Conservation (phyloP, 257 asterid species). For the Penstemon barbatus region DNA sequence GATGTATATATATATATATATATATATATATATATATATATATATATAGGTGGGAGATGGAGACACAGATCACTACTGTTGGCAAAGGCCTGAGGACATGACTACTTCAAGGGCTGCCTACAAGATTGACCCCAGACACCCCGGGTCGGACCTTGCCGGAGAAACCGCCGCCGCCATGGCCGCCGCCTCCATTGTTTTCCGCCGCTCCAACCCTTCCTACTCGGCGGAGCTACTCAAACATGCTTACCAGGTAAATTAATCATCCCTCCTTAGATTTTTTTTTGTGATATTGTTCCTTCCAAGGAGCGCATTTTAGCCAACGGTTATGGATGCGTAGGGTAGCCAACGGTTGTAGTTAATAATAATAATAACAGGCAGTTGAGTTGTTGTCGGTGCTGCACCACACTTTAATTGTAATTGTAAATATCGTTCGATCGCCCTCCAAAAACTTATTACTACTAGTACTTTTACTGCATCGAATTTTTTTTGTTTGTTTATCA, state of each 20-base stretch:
- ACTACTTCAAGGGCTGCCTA: constrained; percentile 86
- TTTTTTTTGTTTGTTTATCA: too few species aligned
- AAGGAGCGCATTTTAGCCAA: constrained; percentile 25
- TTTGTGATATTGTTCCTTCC: not conserved
- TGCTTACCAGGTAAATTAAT: constrained; percentile 39
- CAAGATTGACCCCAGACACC: constrained; percentile 65
- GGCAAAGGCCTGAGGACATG: constrained; percentile 99
- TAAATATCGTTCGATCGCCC: too few species aligned
- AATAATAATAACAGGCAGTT: constrained; percentile 33
- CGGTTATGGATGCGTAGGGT: constrained; percentile 42
- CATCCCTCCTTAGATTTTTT: not conserved
- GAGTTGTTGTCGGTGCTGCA: constrained; percentile 25
- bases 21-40: too few species aligned
- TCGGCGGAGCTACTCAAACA: constrained; percentile 47
- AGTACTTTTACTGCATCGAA: too few species aligned
- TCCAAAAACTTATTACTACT: too few species aligned
- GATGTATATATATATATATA: too few species aligned
- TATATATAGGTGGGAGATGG: constrained; percentile 77
- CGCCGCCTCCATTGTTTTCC: constrained; percentile 86
- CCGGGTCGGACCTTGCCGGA: constrained; percentile 96
- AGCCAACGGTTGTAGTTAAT: constrained; percentile 41
- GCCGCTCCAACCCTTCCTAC: constrained; percentile 57
- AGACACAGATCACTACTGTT: constrained; percentile 85
- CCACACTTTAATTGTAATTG: too few species aligned
- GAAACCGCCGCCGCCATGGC: constrained; percentile 99